A percentile compares a stretch with the other conserved stretches of the same genome.
These are phyloP conservation scores for Euphorbia tirucalli DNA, from an alignment of 345 rosid genomes.

Conservation along the genomic window DNA sequence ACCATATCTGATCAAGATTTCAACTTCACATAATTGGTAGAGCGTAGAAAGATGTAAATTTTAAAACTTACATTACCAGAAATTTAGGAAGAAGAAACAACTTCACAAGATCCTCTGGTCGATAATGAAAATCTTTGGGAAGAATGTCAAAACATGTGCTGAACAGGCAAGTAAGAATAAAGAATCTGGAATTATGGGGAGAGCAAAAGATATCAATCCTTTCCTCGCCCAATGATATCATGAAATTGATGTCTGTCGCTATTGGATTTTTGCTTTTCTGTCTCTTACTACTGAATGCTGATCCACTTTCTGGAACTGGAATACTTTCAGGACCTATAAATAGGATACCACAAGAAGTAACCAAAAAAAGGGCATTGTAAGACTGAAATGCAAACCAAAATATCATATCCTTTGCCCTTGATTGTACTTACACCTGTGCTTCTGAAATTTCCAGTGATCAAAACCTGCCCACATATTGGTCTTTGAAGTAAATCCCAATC, in stretches of 20 bases:
- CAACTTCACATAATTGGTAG: neutral
- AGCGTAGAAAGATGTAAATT: neutral
- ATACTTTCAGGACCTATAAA: conserved; percentile 6
- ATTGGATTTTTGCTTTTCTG: conserved; percentile 6
- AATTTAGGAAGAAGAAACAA: conserved; percentile 13
- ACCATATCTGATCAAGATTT: neutral
- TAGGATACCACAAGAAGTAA: conserved; percentile 1
- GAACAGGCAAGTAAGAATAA: neutral
- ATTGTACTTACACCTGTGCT: neutral
- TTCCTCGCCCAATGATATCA: neutral
- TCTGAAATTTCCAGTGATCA: conserved; percentile 15
- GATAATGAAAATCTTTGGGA: conserved; percentile 16
- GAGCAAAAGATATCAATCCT: conserved; percentile 24
- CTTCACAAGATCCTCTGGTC: conserved; percentile 15
- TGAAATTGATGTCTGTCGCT: conserved; percentile 4
- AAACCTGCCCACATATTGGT: conserved; percentile 11
- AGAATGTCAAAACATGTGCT: neutral
- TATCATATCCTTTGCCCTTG: neutral
- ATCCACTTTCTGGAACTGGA: conserved; percentile 12
- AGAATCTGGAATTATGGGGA: neutral
- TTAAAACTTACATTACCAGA: conserved; percentile 5
- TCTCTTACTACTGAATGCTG: conserved; percentile 7
- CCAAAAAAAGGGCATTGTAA: neutral
- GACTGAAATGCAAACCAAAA: conserved; percentile 1
- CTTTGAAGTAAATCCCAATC: conserved; percentile 3